Evolutionary conservation across 495 filamentous ascomycete species (phyloP), one percentile per base, ranked within the genome.

Genomic region (Barbatosphaeria neglecta): DNA sequence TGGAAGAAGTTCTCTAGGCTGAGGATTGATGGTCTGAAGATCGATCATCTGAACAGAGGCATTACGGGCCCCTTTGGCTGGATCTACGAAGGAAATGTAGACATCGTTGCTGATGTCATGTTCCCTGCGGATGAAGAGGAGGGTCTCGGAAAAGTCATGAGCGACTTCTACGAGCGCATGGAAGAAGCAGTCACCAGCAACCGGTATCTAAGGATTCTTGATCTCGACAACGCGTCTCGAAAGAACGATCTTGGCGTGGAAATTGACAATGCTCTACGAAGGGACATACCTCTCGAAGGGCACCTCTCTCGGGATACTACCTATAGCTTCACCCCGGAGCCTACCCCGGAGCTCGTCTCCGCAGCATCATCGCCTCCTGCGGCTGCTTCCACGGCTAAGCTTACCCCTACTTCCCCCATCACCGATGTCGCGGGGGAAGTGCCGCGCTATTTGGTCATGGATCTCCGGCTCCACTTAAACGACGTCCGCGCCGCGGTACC

Each of bases 1-100:
- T 98, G 88, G 89, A 94, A 96, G 69, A 96, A 95, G 58, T 86
- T 92, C 46, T 92, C 80, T 55, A 75, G 92, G 42, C 74, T 95
- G 23, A 78, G 92, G 15, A 92, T 98, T 50, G 92, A 96, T 57
- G 88, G 86, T 8, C 74, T 98, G 5, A 93, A 84, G 56, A 94
- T 98, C 45, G 90, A 96, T 57, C 92, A 98, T 61, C 72, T 98
- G 3, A 98, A 98, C 57, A 83, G 88, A 27, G 90, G 92, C 24
- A 84, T 95, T 5, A 80, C 92, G 50, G 93, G 92, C 0, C 92
- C 90, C 0, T 97, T 98, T 60, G 90, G 87, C 0, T 98, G 92
- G 92, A 98, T 98, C 33, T 82, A 90, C 55, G 85, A 94, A 62
- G 92, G 92, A 7, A 90, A 86, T 44, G 92, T 98, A 33, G 93